These are phyloP conservation scores for Ustilago vetiveriae DNA, from an alignment of 1,284 basidiomycete genomes.

Conservation along the genomic window DNA sequence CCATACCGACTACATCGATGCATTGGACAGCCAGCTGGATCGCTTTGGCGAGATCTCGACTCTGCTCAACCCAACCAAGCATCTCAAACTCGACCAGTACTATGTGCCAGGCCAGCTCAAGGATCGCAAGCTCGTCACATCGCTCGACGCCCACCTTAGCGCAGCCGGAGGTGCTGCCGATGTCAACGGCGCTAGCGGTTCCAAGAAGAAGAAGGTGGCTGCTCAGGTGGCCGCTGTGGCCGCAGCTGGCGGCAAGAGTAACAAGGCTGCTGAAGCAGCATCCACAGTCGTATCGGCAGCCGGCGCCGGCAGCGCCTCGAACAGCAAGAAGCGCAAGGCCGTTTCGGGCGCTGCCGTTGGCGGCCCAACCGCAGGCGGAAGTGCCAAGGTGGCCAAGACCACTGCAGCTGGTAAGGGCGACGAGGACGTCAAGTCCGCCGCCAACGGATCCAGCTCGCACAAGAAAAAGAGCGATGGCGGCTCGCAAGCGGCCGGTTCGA, in stretches of 20 bases:
- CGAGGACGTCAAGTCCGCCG: slow-evolving; percentile 46
- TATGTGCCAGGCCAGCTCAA: slow-evolving; percentile 38
- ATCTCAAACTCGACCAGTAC: slow-evolving; percentile 50
- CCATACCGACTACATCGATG: slow-evolving; percentile 65
- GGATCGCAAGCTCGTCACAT: slow-evolving; percentile 45
- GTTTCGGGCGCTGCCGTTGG: slow-evolving; percentile 21
- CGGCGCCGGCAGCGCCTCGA: slow-evolving; percentile 10
- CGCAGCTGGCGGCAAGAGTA: slow-evolving; percentile 30
- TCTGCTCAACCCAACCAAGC: slow-evolving; percentile 47
- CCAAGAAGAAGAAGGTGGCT: slow-evolving; percentile 47
- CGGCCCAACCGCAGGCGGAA: slow-evolving; percentile 6
- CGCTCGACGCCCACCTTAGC: slow-evolving; percentile 15
- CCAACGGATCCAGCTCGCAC: slow-evolving; percentile 33
- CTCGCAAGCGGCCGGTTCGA: slow-evolving; percentile 12
- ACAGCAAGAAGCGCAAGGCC: slow-evolving; percentile 49
- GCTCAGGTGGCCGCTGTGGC: slow-evolving; percentile 16
- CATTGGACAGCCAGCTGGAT: slow-evolving; percentile 55
- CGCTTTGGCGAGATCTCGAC: slow-evolving; percentile 53
- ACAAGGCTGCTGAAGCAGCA: slow-evolving; percentile 25
- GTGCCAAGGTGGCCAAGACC: slow-evolving; percentile 36
- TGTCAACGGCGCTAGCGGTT: slow-evolving; percentile 14
- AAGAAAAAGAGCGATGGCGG: slow-evolving; percentile 35
- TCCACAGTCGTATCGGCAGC: slow-evolving; percentile 23
- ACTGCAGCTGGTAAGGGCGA: slow-evolving; percentile 27
- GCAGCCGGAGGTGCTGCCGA: slow-evolving; percentile 12